A percentile compares a stretch with the other conserved stretches of the same genome.
These are phyloP conservation scores for Fragaria vesca DNA, from an alignment of 306 rosid genomes.

Conservation along the genomic window DNA sequence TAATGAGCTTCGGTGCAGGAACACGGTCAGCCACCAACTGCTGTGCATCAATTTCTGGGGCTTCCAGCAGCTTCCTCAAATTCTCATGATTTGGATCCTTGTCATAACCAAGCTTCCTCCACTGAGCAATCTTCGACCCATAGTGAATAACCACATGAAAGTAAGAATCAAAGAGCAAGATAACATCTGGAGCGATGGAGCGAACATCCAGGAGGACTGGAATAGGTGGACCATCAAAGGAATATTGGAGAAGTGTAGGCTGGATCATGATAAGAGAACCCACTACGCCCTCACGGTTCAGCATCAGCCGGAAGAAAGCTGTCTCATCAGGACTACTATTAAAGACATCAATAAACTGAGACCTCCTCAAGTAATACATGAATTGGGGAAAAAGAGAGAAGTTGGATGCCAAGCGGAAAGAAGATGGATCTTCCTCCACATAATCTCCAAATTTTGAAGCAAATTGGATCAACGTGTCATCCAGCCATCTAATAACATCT, in stretches of 20 bases:
- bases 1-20: constrained; percentile 73
- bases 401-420: constrained; percentile 74
- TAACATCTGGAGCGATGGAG: constrained; percentile 71
- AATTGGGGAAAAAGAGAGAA: constrained; percentile 89
- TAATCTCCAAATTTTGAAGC: constrained; percentile 89
- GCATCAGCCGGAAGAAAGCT: constrained; percentile 74
- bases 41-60: constrained; percentile 79
- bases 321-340: constrained; percentile 87
- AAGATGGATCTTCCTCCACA: constrained; percentile 74
- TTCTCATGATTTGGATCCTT: constrained; percentile 78
- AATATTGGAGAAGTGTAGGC: constrained; percentile 80
- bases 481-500: constrained; percentile 91
- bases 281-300: constrained; percentile 81
- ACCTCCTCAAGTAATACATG: constrained; percentile 83
- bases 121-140: constrained; percentile 77
- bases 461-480: constrained; percentile 60
- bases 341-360: constrained; percentile 83
- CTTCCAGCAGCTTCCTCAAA: constrained; percentile 77
- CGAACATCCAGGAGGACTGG: constrained; percentile 85
- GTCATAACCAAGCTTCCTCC: constrained; percentile 86
- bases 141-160: constrained; percentile 82
- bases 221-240: constrained; percentile 83
- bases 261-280: constrained; percentile 92
- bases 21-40: constrained; percentile 61
- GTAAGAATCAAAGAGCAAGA: constrained; percentile 84